Base-by-base conservation (phyloP, 441 rosid genomes). In the Croton setiger region DNA sequence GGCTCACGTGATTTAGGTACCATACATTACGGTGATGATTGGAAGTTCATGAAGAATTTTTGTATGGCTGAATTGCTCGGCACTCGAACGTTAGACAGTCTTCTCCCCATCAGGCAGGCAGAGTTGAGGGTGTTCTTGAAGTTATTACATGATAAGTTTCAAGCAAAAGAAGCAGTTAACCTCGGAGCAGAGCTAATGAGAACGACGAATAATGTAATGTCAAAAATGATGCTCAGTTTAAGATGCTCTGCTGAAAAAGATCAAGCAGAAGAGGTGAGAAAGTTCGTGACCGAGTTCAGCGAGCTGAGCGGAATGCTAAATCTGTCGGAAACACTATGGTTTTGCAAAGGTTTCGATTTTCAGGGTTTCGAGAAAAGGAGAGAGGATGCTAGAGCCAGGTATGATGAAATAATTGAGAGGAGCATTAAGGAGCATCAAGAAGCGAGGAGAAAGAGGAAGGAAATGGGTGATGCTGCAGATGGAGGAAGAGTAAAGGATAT, bases 41-140 rank as follows among this genome's bases (percentile, higher is more conserved):
- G 96, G 96, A 89, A 83, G 79, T 87, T 86, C 84, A 85, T 86
- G 88, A 89, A 85, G 82, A 87, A 81, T 59, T 72, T 91, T 5
- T 85, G 91, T 82, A 86, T 88, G 97, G 71, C 80, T 21, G 83
- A 85, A 48, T 78, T 91, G 31, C 82, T 89, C 1, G 88, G 85
- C 14, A 75, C 82, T 47, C 75, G 80, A 61, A 82, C 80, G 0
- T 59, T 88, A 6, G 91, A 88, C 15, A 76, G 72, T 57, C 75
- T 85, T 61, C 76, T 37, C 3, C 78, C 78, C 0, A 71, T 88
- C 2, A 79, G 93, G 73, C 69, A 35, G 11, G 87, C 86, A 60
- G 98, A 88, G 71, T 33, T 75, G 1, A 61, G 6, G 48, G 72
- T 69, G 52, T 80, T 92, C 62, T 48, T 90, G 51, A 53, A 48